Percentiles rank a stretch among this genome's conserved stretches.
These are phyloP conservation scores for Magnaporthales sp. DNA, from an alignment of 2,329 filamentous ascomycete genomes.

Conservation along the genomic window DNA sequence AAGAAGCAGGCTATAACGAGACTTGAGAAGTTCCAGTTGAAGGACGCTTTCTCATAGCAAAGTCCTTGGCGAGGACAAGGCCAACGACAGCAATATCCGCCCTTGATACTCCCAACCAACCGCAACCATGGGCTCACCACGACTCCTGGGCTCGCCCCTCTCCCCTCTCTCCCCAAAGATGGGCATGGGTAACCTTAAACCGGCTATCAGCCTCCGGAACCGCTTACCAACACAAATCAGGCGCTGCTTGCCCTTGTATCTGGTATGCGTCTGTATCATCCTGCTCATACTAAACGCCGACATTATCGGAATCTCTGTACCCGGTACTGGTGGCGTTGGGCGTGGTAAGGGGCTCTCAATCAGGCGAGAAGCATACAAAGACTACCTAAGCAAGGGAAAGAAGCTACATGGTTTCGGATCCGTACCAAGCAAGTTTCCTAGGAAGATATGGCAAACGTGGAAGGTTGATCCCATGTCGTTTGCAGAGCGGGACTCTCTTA, in stretches of 20 bases:
- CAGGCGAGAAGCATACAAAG: slow-evolving; percentile 4
- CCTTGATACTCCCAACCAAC: background rate
- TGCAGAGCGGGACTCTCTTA: slow-evolving; percentile 51
- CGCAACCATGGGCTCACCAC: slow-evolving; percentile 3
- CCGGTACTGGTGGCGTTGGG: background rate
- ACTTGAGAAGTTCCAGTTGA: background rate
- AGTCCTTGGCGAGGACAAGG: background rate
- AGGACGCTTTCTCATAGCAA: background rate
- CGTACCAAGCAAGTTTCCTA: slow-evolving; percentile 35
- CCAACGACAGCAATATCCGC: background rate
- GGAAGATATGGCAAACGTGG: slow-evolving; percentile 73
- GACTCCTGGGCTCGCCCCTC: slow-evolving; percentile 4
- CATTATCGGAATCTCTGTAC: slow-evolving; percentile 20
- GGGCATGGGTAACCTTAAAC: background rate
- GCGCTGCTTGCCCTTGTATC: slow-evolving; percentile 36
- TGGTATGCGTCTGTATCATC: slow-evolving; percentile 32
- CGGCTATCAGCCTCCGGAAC: slow-evolving; percentile 15
- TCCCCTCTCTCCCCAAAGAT: slow-evolving; percentile 5
- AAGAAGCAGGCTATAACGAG: background rate
- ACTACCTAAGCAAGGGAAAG: slow-evolving; percentile 1
- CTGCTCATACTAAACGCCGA: slow-evolving; percentile 38
- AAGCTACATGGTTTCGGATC: background rate
- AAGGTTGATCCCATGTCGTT: slow-evolving; percentile 60
- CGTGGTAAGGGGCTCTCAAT: background rate
- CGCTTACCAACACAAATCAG: slow-evolving; percentile 25